Conservation (phyloP, 805 yeast species). For the Candida xyloterini region DNA sequence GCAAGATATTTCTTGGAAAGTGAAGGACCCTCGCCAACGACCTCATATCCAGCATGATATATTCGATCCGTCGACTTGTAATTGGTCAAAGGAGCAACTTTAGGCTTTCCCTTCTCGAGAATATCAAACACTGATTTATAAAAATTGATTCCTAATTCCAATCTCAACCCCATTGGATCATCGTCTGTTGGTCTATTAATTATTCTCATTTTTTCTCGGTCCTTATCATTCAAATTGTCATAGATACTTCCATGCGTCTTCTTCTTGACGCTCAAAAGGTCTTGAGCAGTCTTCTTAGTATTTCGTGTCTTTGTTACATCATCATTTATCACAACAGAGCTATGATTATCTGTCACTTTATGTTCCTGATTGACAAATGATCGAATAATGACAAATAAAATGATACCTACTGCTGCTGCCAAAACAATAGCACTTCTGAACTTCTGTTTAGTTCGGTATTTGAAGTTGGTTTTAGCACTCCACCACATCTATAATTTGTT, state of each 20-base stretch:
- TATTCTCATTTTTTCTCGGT: conserved; percentile 19
- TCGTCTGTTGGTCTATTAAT: conserved; percentile 26
- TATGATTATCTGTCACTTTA: not conserved
- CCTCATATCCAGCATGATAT: conserved; percentile 53
- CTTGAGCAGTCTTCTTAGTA: conserved; percentile 19
- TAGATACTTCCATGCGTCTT: conserved; percentile 2
- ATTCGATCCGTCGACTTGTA: conserved; percentile 47
- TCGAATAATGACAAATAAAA: conserved; percentile 8
- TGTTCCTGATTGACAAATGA: conserved; percentile 1
- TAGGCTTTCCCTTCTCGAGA: conserved; percentile 40
- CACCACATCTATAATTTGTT: conserved; percentile 5
- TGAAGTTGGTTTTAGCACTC: conserved; percentile 3
- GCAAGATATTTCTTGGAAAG: conserved; percentile 54
- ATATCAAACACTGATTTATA: conserved; percentile 42
- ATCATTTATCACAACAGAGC: conserved; percentile 8
- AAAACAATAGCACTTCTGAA: conserved; percentile 4
- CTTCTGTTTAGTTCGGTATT: conserved; percentile 14
- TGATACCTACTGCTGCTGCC: conserved; percentile 6
- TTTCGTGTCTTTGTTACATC: conserved; percentile 2
- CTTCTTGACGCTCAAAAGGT: conserved; percentile 11
- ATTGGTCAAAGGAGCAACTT: conserved; percentile 37
- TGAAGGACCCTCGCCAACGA: conserved; percentile 34
- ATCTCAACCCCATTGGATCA: conserved; percentile 33
- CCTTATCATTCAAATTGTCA: conserved; percentile 12
- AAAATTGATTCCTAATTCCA: conserved; percentile 39